phyloP scores from a whole-genome alignment of 306 rosid species.

The Fragaria ananassa region DNA sequence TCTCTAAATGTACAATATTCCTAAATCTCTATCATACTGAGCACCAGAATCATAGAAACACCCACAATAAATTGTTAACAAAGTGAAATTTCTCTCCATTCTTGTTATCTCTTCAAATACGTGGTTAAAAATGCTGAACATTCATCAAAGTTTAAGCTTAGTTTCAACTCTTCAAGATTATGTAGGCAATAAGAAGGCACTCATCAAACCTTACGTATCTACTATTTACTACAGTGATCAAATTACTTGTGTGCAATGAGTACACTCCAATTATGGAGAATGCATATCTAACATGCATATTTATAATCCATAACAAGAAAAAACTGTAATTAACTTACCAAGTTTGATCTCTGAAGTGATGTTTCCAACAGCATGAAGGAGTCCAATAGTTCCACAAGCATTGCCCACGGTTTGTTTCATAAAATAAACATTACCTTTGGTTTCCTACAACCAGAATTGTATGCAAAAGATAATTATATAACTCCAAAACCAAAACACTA shows the following conservation, averaged over 20 bases:
- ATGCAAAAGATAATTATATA: not conserved
- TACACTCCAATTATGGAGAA: not conserved
- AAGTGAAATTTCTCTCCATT: not conserved
- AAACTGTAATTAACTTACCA: conserved; percentile 37
- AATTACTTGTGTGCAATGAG: not conserved
- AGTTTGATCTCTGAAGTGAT: conserved; percentile 70
- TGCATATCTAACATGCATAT: not conserved
- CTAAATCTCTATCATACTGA: not conserved
- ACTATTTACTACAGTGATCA: not conserved
- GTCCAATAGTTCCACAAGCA: conserved; percentile 97
- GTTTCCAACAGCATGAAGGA: conserved; percentile 93
- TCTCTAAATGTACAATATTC: not conserved
- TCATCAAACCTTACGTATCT: not conserved
- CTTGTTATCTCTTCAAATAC: not conserved
- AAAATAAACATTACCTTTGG: conserved; percentile 55
- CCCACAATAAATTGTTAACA: not conserved
- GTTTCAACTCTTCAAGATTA: not conserved
- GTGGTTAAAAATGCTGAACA: not conserved
- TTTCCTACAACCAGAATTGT: conserved; percentile 50
- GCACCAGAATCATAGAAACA: not conserved
- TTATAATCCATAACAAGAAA: not conserved
- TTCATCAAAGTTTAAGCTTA: not conserved
- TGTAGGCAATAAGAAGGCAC: not conserved
- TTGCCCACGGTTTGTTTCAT: conserved; percentile 93
- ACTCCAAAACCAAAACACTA: not conserved